Conservation (phyloP, 306 rosid genomes). For the Potentilla sterilis region DNA sequence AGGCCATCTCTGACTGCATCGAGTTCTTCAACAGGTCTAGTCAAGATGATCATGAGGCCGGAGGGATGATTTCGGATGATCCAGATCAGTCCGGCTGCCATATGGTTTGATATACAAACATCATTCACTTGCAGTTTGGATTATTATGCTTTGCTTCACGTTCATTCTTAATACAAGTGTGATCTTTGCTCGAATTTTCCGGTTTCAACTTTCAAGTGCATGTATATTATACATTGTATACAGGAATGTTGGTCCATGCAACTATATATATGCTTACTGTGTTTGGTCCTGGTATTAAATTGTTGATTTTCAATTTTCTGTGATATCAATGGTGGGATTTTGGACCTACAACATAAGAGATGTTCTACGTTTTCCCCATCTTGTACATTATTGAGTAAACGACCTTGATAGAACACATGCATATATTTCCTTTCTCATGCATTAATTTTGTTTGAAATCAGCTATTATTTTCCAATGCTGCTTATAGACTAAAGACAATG, state of each 20-base stretch:
- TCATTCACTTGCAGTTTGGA: not conserved
- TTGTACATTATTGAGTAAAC: not conserved
- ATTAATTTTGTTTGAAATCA: not conserved
- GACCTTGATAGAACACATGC: not conserved
- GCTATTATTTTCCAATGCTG: not conserved
- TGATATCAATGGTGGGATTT: not conserved
- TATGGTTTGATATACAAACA: slow-evolving; percentile 30
- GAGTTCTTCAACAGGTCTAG: slow-evolving; percentile 79
- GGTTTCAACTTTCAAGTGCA: not conserved
- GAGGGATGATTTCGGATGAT: slow-evolving; percentile 29
- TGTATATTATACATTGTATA: not conserved
- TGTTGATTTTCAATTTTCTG: not conserved
- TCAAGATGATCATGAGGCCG: slow-evolving; percentile 33
- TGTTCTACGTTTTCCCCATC: not conserved
- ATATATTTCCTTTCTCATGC: not conserved
- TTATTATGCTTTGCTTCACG: not conserved
- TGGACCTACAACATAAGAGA: not conserved
- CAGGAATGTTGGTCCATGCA: not conserved
- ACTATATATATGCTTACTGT: not conserved
- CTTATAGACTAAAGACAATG: not conserved
- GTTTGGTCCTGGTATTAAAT: not conserved
- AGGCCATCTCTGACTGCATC: slow-evolving; percentile 76
- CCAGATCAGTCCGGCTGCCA: slow-evolving; percentile 34
- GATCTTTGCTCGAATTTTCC: not conserved
- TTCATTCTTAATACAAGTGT: not conserved